Conservation (phyloP, 768 basidiomycete species). For the Russula vinacea region DNA sequence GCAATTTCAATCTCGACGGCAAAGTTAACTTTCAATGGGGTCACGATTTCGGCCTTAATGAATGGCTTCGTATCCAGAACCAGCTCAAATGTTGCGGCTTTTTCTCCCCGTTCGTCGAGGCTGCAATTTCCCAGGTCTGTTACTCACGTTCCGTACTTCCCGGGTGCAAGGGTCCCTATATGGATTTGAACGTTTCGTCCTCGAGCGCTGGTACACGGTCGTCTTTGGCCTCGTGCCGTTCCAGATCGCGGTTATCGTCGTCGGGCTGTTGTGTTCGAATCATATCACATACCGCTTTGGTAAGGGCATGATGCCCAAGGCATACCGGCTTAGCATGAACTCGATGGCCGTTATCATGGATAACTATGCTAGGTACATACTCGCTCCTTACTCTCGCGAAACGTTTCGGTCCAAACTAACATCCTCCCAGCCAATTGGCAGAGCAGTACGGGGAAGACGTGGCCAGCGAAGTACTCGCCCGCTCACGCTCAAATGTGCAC, state of each 20-base stretch:
- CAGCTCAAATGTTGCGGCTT: constrained; percentile 78
- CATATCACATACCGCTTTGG: constrained; percentile 86
- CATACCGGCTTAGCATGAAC: constrained; percentile 68
- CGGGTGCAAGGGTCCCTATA: constrained; percentile 68
- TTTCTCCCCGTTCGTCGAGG: constrained; percentile 76
- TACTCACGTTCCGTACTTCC: constrained; percentile 68
- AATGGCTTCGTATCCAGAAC: constrained; percentile 69
- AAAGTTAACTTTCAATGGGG: constrained; percentile 81
- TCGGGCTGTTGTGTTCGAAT: constrained; percentile 68
- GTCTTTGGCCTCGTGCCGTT: constrained; percentile 65
- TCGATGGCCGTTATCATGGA: constrained; percentile 85
- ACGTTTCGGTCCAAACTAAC: neutral
- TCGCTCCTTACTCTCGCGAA: neutral
- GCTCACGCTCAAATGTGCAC: constrained; percentile 54
- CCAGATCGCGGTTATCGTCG: constrained; percentile 61
- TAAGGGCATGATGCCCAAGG: constrained; percentile 85
- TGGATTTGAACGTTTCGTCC: constrained; percentile 54
- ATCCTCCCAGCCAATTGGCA: constrained; percentile 57
- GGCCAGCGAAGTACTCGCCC: constrained; percentile 54
- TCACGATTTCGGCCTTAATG: constrained; percentile 52
- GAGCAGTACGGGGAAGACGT: constrained; percentile 68
- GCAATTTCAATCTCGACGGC: constrained; percentile 75
- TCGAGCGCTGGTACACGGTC: constrained; percentile 62
- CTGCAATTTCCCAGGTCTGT: constrained; percentile 69
- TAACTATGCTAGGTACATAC: constrained; percentile 67